Percentiles rank a stretch among this genome's conserved stretches.
phyloP scores from a whole-genome alignment of 2,329 filamentous ascomycete genomes.

The Sporothrix inflata region DNA sequence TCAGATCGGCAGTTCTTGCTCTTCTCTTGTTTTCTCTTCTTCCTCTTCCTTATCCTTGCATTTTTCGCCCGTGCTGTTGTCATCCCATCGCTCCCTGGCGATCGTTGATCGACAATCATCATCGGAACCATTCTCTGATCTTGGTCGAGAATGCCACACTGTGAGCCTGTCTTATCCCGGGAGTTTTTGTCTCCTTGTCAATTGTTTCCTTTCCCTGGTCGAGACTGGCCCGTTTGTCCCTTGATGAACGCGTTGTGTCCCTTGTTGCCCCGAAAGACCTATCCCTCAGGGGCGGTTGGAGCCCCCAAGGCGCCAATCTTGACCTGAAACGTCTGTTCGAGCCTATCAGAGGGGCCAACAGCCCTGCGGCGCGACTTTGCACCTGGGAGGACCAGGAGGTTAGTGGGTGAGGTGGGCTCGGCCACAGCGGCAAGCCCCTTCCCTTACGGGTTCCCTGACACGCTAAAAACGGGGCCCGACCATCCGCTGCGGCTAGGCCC shows the following conservation, averaged over 20 bases:
- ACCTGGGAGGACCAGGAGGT: too few species aligned
- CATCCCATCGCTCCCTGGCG: constrained; percentile 4
- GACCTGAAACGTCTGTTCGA: constrained; percentile 11
- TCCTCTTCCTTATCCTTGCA: background rate
- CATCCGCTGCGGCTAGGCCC: constrained; percentile 8
- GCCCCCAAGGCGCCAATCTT: background rate
- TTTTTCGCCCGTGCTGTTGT: background rate
- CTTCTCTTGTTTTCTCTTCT: background rate
- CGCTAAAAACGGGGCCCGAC: constrained; percentile 17
- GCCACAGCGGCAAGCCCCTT: background rate
- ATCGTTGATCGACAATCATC: constrained; percentile 6
- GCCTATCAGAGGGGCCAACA: constrained; percentile 14
- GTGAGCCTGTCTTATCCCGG: background rate
- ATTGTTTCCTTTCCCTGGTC: background rate
- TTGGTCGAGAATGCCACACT: background rate
- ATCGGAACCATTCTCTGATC: background rate
- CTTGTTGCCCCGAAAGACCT: background rate
- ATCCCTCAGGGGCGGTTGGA: background rate
- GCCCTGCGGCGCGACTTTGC: background rate
- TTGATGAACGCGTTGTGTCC: background rate
- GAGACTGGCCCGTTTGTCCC: background rate
- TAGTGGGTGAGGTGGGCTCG: too few species aligned
- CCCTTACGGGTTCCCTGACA: background rate
- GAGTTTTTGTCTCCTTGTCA: too few species aligned
- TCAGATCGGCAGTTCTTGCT: background rate